These are phyloP conservation scores for Phytophthora rubi DNA, from an alignment of 352 stramenopile species.

Conservation along the genomic window DNA sequence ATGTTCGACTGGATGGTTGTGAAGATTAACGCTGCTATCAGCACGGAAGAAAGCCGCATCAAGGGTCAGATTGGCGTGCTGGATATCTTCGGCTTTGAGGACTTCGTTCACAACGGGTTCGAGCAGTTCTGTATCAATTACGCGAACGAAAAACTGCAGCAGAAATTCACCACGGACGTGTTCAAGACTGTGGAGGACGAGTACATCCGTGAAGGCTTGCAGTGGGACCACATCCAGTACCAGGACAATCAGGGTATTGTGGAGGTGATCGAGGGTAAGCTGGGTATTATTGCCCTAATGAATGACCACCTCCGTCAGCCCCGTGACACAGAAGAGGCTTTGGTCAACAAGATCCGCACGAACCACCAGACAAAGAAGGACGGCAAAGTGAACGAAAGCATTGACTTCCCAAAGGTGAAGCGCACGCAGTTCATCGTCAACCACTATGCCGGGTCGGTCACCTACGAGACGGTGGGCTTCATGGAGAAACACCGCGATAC, in stretches of 20 bases:
- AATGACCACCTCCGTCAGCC: conserved; percentile 89
- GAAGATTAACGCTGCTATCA: conserved; percentile 88
- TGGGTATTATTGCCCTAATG: conserved; percentile 90
- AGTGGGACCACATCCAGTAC: conserved; percentile 99
- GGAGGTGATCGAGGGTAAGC: conserved; percentile 95
- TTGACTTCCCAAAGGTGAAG: conserved; percentile 90
- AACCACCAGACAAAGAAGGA: conserved; percentile 82
- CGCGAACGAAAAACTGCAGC: conserved; percentile 91
- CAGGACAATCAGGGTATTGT: conserved; percentile 98
- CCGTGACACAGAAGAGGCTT: conserved; percentile 84
- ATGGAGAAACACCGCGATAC: conserved; percentile 97
- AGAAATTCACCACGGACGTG: conserved; percentile 95
- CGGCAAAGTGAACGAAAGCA: conserved; percentile 70
- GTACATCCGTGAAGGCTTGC: conserved; percentile 97
- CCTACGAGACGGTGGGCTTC: conserved; percentile 95
- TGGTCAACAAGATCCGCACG: conserved; percentile 89
- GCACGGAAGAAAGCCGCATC: conserved; percentile 71
- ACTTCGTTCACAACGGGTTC: conserved; percentile 95
- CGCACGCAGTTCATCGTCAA: conserved; percentile 95
- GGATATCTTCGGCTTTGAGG: conserved; percentile 99
- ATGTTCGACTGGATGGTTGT: conserved; percentile 98
- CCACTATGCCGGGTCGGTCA: conserved; percentile 96
- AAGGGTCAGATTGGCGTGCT: conserved; percentile 94
- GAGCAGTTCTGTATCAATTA: conserved; percentile 96
- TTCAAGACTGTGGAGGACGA: conserved; percentile 99